Conservation (phyloP, 306 rosid species). For the Senna siamea region DNA sequence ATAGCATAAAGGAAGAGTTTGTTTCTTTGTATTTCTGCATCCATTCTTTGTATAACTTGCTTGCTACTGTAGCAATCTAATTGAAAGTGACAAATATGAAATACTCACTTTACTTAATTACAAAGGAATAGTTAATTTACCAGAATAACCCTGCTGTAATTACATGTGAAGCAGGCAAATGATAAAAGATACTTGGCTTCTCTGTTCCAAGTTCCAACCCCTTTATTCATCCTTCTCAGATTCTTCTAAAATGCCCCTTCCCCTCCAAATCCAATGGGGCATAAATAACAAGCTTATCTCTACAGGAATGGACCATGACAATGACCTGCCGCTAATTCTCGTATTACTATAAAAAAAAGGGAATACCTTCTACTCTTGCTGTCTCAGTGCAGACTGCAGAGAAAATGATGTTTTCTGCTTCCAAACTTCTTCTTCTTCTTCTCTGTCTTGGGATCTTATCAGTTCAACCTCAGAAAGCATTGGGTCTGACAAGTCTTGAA, state of each 20-base stretch:
- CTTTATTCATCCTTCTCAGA: constrained; percentile 80
- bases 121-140: constrained; percentile 66
- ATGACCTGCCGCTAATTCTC: constrained; percentile 43
- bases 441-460: constrained; percentile 64
- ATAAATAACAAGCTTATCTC: constrained; percentile 64
- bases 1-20: constrained; percentile 83
- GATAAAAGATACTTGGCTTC: constrained; percentile 72
- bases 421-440: constrained; percentile 56
- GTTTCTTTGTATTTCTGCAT: constrained; percentile 66
- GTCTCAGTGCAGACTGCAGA: constrained; percentile 39
- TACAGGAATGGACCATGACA: constrained; percentile 69
- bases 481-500: constrained; percentile 54
- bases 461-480: constrained; percentile 53
- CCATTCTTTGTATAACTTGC: constrained; percentile 60
- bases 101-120: constrained; percentile 61
- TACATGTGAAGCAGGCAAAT: neutral
- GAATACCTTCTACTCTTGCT: too few species aligned
- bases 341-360: constrained; percentile 45
- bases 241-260: constrained; percentile 77
- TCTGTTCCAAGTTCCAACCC: constrained; percentile 50
- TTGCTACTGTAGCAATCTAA: constrained; percentile 50
- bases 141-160: constrained; percentile 33
- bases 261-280: constrained; percentile 53
- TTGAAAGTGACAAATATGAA: constrained; percentile 41
- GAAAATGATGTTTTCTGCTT: constrained; percentile 63